Percentiles rank a stretch among this genome's conserved stretches.
phyloP scores from a whole-genome alignment of 176 grass and related monocot species.

The Musa schizocarpa region DNA sequence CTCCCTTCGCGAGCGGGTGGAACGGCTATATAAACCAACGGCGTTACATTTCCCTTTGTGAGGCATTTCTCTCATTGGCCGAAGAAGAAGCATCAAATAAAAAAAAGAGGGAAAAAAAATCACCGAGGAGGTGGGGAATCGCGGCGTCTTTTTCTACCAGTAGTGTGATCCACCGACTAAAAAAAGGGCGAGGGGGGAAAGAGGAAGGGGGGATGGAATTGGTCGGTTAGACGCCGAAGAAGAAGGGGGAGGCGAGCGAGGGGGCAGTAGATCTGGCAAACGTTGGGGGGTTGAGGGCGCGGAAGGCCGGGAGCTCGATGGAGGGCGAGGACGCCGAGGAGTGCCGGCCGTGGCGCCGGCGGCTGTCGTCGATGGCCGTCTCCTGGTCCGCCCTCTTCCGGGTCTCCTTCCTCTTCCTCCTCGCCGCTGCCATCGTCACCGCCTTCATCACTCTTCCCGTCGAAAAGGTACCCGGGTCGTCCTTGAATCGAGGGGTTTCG shows the following conservation, averaged over 20 bases:
- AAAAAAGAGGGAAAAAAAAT: background rate
- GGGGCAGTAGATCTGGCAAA: constrained; percentile 21
- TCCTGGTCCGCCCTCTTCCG: constrained; percentile 75
- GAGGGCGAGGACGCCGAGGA: constrained; percentile 22
- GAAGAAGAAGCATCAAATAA: no score
- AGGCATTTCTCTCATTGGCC: constrained; percentile 13
- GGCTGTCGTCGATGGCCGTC: constrained; percentile 54
- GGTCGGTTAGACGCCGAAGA: background rate
- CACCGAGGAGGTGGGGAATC: background rate
- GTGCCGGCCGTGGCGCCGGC: constrained; percentile 21
- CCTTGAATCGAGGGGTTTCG: no score
- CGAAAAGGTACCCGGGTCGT: constrained; percentile 47
- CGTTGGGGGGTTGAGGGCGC: constrained; percentile 14
- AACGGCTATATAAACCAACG: no score
- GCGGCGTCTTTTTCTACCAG: background rate
- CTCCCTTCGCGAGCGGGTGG: no score
- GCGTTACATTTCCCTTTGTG: no score
- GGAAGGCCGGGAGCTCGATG: constrained; percentile 14
- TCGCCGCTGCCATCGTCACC: constrained; percentile 47
- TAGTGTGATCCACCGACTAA: background rate
- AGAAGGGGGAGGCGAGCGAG: background rate
- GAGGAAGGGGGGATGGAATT: background rate
- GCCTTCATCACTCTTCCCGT: constrained; percentile 81
- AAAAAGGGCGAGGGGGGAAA: background rate
- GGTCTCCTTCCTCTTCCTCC: constrained; percentile 55